Percentiles rank a stretch among this genome's conserved stretches.
These are phyloP conservation scores for Adenanthera pavonina DNA, from an alignment of 306 rosid species.

Conservation along the genomic window DNA sequence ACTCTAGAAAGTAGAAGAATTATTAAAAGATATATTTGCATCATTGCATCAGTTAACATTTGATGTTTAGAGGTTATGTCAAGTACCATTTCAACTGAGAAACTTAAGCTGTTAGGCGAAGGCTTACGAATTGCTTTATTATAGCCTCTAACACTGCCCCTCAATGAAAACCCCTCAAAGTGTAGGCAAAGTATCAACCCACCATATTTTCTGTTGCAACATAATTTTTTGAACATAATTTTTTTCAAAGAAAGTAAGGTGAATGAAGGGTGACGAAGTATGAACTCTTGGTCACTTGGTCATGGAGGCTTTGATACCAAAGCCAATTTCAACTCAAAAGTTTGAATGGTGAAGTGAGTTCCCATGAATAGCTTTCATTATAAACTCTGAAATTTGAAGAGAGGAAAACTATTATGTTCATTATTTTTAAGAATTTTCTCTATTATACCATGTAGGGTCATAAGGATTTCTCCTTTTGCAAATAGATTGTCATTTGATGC, in stretches of 20 bases:
- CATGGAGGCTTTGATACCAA: not conserved
- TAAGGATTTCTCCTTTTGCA: constrained; percentile 97
- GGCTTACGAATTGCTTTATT: not conserved
- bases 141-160: constrained; percentile 1
- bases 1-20: not conserved
- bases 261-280: not conserved
- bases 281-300: not conserved
- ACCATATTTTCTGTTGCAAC: not conserved
- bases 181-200: not conserved
- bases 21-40: not conserved
- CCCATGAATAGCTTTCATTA: not conserved
- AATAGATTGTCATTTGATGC: constrained; percentile 93
- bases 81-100: not conserved
- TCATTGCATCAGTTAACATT: not conserved
- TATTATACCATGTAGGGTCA: constrained; percentile 63
- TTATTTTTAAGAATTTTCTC: constrained; percentile 10
- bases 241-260: not conserved
- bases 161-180: not conserved
- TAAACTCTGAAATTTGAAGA: not conserved
- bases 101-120: not conserved
- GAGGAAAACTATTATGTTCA: constrained; percentile 22
- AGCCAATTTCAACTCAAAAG: not conserved
- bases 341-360: not conserved
- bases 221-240: not conserved
- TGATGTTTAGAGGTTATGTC: not conserved